Conservation (phyloP, 2,329 filamentous ascomycete species). For the Talaromyces sp. region DNA sequence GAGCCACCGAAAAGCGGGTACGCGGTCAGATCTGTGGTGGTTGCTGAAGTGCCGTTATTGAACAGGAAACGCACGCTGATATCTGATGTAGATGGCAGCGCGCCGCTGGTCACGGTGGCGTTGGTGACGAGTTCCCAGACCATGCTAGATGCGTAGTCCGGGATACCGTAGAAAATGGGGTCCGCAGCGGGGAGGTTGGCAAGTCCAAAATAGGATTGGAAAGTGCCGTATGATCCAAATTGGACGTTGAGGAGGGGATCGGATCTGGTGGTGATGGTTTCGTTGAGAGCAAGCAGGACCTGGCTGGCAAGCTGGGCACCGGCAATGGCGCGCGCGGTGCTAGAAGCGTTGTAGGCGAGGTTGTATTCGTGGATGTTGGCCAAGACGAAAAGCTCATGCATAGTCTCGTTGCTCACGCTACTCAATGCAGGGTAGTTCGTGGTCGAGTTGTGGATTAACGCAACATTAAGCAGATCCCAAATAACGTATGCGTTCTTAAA, state of each 20-base stretch:
- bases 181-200: conserved; percentile 50
- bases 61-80: conserved; percentile 60
- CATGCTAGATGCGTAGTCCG: conserved; percentile 82
- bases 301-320: conserved; percentile 65
- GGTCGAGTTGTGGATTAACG: conserved; percentile 59
- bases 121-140: conserved; percentile 67
- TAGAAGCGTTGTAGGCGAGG: conserved; percentile 69
- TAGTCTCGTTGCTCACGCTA: conserved; percentile 58
- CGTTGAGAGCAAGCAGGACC: conserved; percentile 49
- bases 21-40: conserved; percentile 44
- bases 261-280: conserved; percentile 37
- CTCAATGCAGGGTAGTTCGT: conserved; percentile 55
- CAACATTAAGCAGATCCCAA: conserved; percentile 63
- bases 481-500: conserved; percentile 66
- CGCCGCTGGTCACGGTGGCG: conserved; percentile 30
- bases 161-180: conserved; percentile 68
- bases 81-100: conserved; percentile 43
- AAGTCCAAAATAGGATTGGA: conserved; percentile 61
- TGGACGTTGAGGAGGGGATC: conserved; percentile 49
- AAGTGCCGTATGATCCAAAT: conserved; percentile 61
- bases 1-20: conserved; percentile 62
- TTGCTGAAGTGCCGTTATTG: conserved; percentile 58
- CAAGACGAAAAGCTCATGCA: conserved; percentile 65
- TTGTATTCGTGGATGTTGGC: conserved; percentile 79
- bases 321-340: conserved; percentile 48